Percentiles rank a stretch among this genome's conserved stretches.
Evolutionary conservation across 352 stramenopile species (phyloP).

Genomic region (Globisporangium solare): DNA sequence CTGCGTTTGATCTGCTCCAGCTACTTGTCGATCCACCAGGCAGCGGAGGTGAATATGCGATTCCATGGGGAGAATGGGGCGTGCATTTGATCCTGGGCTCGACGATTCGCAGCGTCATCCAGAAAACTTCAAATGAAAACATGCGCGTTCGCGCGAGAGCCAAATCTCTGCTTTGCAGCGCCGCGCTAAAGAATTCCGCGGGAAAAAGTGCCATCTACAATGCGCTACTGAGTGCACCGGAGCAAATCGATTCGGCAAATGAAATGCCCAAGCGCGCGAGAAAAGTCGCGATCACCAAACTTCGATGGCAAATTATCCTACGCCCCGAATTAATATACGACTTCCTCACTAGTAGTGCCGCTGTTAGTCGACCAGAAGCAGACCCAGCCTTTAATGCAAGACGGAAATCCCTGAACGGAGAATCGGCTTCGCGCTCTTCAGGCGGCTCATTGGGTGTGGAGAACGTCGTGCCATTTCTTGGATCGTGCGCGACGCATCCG

Average conservation of each 20-base stretch:
- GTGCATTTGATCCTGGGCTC: conserved; percentile 72
- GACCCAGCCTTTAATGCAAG: conserved; percentile 3
- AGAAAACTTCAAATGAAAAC: conserved; percentile 61
- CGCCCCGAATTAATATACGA: conserved; percentile 63
- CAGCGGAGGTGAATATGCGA: conserved; percentile 31
- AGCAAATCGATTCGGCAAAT: conserved; percentile 43
- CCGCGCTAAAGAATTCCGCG: conserved; percentile 39
- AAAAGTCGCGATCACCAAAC: conserved; percentile 47
- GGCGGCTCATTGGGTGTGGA: conserved; percentile 47
- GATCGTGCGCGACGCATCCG: conserved; percentile 51
- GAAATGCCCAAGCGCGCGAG: conserved; percentile 23
- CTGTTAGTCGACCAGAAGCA: neutral
- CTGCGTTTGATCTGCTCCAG: conserved; percentile 51
- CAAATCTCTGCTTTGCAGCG: conserved; percentile 33
- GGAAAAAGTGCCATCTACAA: conserved; percentile 69
- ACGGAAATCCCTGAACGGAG: conserved; percentile 27
- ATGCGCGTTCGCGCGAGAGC: conserved; percentile 59
- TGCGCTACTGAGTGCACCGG: conserved; percentile 59
- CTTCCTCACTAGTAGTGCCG: conserved; percentile 23
- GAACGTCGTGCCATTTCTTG: conserved; percentile 72
- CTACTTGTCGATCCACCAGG: conserved; percentile 44
- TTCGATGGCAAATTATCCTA: conserved; percentile 59
- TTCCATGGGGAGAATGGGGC: conserved; percentile 78
- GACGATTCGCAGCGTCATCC: conserved; percentile 67
- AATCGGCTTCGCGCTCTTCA: conserved; percentile 13